Conservation (phyloP, 176 grass and related monocot species). For the Eragrostis curvula region DNA sequence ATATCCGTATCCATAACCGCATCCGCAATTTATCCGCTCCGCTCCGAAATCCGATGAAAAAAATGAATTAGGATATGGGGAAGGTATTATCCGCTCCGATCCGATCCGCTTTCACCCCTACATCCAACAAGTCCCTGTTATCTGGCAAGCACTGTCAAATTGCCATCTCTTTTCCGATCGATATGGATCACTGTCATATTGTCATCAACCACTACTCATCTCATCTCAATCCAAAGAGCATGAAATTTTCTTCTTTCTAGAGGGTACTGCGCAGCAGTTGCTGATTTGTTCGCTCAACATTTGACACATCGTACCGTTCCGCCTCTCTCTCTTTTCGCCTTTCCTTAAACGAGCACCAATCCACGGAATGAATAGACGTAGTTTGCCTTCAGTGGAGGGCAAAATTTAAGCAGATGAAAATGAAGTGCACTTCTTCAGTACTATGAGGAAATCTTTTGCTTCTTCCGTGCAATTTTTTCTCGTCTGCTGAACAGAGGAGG, state of each 20-base stretch:
- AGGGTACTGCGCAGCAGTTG: not conserved
- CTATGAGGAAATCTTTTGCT: not conserved
- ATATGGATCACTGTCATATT: constrained; percentile 13
- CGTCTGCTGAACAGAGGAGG: not conserved
- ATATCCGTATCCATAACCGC: no score
- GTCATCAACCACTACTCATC: constrained; percentile 25
- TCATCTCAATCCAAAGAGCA: not conserved
- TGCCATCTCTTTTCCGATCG: not conserved
- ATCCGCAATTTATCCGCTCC: no score
- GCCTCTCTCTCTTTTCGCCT: not conserved
- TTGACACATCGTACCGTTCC: not conserved
- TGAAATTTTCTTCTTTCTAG: constrained; percentile 1
- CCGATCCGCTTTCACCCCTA: no score
- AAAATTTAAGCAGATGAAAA: constrained; percentile 13
- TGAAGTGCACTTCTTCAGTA: constrained; percentile 6
- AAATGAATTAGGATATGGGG: no score
- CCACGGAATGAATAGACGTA: not conserved
- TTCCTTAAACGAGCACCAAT: constrained; percentile 5
- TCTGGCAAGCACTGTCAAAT: not conserved
- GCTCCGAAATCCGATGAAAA: no score
- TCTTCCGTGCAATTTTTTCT: not conserved
- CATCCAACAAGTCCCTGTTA: not conserved
- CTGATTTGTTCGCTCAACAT: not conserved
- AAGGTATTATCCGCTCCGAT: no score
- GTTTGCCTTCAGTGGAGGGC: constrained; percentile 7